A percentile compares a stretch with the other conserved stretches of the same genome.
Evolutionary conservation across 495 filamentous ascomycete genomes (phyloP).

Genomic region (Cercophora samala): DNA sequence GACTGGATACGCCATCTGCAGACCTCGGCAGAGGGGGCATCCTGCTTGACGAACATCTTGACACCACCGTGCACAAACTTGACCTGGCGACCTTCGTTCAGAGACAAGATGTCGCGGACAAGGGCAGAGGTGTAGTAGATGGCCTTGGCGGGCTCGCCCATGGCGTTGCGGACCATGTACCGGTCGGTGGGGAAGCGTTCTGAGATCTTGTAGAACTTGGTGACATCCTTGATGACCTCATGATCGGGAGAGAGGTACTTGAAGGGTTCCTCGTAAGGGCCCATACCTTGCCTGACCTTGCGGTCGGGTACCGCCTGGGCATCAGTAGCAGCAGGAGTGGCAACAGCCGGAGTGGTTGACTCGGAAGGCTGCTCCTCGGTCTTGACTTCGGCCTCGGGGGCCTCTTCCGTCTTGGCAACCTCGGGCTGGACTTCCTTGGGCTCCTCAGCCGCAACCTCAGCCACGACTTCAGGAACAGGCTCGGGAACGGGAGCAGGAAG

Average conservation of each 20-base stretch:
- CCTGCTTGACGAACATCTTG: slow-evolving; percentile 98
- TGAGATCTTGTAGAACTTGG: slow-evolving; percentile 76
- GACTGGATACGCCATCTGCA: slow-evolving; percentile 94
- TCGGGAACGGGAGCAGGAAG: slow-evolving; percentile 22
- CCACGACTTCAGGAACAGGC: slow-evolving; percentile 25
- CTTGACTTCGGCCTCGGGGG: slow-evolving; percentile 17
- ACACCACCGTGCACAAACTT: slow-evolving; percentile 96
- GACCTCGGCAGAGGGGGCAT: slow-evolving; percentile 76
- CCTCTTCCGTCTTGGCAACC: not conserved
- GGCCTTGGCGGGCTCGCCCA: slow-evolving; percentile 75
- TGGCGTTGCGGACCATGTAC: slow-evolving; percentile 92
- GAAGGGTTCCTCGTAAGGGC: slow-evolving; percentile 80
- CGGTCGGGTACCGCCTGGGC: slow-evolving; percentile 18
- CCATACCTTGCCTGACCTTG: slow-evolving; percentile 39
- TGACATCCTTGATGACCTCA: slow-evolving; percentile 68
- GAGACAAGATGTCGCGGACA: slow-evolving; percentile 71
- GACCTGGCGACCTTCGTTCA: slow-evolving; percentile 83
- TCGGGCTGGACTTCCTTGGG: slow-evolving; percentile 8
- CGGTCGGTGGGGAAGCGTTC: slow-evolving; percentile 79
- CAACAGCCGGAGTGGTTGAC: slow-evolving; percentile 18
- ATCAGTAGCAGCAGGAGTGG: slow-evolving; percentile 15
- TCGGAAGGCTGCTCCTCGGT: slow-evolving; percentile 21
- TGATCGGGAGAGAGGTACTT: slow-evolving; percentile 76
- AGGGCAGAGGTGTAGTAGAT: slow-evolving; percentile 94
- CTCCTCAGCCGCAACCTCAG: slow-evolving; percentile 29